phyloP scores from a whole-genome alignment of 306 rosid species.

The Acacia acuminata region DNA sequence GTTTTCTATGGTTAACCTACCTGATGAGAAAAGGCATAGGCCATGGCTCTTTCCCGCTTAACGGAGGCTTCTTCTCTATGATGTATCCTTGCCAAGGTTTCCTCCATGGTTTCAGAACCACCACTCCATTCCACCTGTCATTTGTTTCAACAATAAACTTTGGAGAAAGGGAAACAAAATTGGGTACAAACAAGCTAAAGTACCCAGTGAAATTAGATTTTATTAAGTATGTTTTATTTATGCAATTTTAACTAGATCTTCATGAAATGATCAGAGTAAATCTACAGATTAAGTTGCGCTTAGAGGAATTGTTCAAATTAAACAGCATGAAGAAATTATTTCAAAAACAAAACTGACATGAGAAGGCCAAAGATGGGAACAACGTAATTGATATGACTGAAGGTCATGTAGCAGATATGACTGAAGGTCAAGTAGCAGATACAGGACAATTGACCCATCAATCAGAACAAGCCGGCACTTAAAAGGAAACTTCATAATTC shows the following conservation, averaged over 20 bases:
- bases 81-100: conserved; percentile 70
- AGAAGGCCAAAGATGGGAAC: too few species aligned
- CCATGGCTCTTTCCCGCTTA: conserved; percentile 92
- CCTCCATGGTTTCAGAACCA: conserved; percentile 89
- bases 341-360: too few species aligned
- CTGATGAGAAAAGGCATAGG: conserved; percentile 99
- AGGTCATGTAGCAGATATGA: neutral
- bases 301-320: neutral
- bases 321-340: neutral
- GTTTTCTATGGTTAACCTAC: conserved; percentile 40
- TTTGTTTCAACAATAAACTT: conserved; percentile 28
- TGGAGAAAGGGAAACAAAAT: conserved; percentile 24
- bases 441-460: neutral
- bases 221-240: neutral
- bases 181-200: conserved; percentile 14
- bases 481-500: neutral
- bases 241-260: neutral
- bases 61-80: conserved; percentile 95
- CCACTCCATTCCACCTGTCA: conserved; percentile 84
- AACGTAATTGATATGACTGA: neutral
- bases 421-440: neutral
- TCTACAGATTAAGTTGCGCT: neutral
- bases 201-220: neutral
- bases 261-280: neutral
- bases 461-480: neutral